These are phyloP conservation scores for Phytophthora uliginosa DNA, from an alignment of 352 stramenopile species.

Conservation along the genomic window DNA sequence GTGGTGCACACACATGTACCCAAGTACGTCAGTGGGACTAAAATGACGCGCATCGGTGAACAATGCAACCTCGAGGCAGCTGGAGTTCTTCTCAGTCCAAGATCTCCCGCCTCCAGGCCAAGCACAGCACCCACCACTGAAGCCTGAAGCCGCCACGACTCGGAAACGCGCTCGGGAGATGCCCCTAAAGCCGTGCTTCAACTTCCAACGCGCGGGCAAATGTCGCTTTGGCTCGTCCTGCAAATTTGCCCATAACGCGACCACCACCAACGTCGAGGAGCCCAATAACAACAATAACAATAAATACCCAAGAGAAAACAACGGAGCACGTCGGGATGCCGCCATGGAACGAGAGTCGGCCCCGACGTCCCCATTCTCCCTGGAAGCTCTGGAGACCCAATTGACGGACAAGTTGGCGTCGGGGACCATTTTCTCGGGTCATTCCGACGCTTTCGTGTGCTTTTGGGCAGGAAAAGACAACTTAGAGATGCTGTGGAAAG, in stretches of 20 bases:
- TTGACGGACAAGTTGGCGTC: slow-evolving; percentile 32
- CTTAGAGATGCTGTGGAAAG: slow-evolving; percentile 44
- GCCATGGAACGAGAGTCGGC: not conserved
- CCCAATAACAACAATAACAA: not conserved
- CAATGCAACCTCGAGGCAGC: not conserved
- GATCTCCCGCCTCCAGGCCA: not conserved
- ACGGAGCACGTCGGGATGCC: not conserved
- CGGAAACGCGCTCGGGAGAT: slow-evolving; percentile 9
- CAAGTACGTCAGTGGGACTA: not conserved
- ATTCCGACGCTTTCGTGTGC: slow-evolving; percentile 39
- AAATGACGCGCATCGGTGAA: slow-evolving; percentile 14
- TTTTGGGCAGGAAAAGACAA: slow-evolving; percentile 32
- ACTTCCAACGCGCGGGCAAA: slow-evolving; percentile 30
- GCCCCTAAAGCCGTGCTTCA: slow-evolving; percentile 28
- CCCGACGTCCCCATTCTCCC: slow-evolving; percentile 22
- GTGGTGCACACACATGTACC: slow-evolving; percentile 5
- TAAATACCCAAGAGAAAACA: not conserved
- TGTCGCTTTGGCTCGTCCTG: slow-evolving; percentile 40
- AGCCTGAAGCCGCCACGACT: not conserved
- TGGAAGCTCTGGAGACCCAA: slow-evolving; percentile 24
- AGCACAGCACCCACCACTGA: not conserved
- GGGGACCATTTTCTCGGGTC: slow-evolving; percentile 23
- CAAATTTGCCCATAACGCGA: slow-evolving; percentile 20
- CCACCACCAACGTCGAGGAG: not conserved
- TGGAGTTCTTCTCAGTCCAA: slow-evolving; percentile 14